Base-by-base conservation (phyloP, 805 yeast genomes). In the Hanseniaspora lindneri region DNA sequence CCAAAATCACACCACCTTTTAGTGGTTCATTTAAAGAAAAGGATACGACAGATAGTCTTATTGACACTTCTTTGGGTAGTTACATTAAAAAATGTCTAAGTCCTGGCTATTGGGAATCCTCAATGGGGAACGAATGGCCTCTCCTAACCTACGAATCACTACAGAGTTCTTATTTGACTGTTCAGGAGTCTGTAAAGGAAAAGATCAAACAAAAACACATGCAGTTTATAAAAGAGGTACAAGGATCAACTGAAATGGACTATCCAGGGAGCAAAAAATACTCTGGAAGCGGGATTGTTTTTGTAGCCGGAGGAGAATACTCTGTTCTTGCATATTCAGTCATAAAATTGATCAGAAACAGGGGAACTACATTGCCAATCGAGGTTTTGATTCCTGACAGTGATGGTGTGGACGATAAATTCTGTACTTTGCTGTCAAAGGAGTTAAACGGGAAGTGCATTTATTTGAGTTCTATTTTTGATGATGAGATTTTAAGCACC, bases 261-360 rank as follows among this genome's bases (percentile, higher is more conserved):
- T 44, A 44, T 34, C 62, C 65, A 13, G 37, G 34, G 9, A 35
- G 20, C 16, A 47, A 20, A 14, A 42, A 27, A 25, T 52, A 27
- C 27, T 51, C 40, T 41, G 53, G 24, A 41, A 53, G 21, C 57
- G 84, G 80, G 9, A 70, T 76, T 17, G 89, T 75, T 24, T 77
- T 70, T 56, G 87, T 83, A 25, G 94, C 89, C 30, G 94, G 94
- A 37, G 92, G 88, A 3, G 74, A 74, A 55, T 82, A 77, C 62
- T 77, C 83, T 53, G 80, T 89, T 73, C 69, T 80, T 56, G 76
- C 85, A 4, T 64, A 82, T 34, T 66, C 82, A 21, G 76, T 84
- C 9, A 72, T 85, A 48, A 74, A 74, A 56, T 71, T 79, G 52
- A 62, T 83, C 28, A 66, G 87, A 55, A 74, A 73, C 43, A 64